Evolutionary conservation across 805 yeast species (phyloP), one percentile per base, ranked within the genome.

Genomic region (Kluyveromyces siamensis): DNA sequence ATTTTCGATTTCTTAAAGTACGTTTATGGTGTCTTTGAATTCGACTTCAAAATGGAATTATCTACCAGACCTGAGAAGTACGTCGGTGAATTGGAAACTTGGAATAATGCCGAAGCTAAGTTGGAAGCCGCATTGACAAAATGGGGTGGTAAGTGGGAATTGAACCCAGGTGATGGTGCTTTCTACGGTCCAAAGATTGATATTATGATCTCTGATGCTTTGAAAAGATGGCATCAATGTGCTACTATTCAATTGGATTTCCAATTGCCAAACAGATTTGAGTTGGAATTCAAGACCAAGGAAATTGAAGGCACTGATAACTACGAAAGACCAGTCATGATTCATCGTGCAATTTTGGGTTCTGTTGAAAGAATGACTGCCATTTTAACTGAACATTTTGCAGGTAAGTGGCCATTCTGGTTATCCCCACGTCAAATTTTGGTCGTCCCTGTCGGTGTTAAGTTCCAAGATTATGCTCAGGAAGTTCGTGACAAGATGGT

Each of bases 371-470:
- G 99, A 78, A 90, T 93, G 98, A 87, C 96, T 54, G 99, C 97
- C 54, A 91, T 93, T 60, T 81, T 93, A 70, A 90, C 96, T 51
- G 99, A 93, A 72, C 99, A 93, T 74, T 93, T 77, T 72, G 96
- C 90, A 66, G 99, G 99, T 63, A 93, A 89, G 69, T 93, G 99
- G 99, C 99, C 99, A 64, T 87, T 93, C 79, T 93, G 99, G 99
- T 77, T 93, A 66, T 90, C 98, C n/a, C 99, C 99, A 63, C 85
- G 99, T 75, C 99, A 93, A 74, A 79, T 91, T 50, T 75, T 91
- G 60, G 95, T 93, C 61, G 93, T 93, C 30, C 99, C 99, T 59
- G 97, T 93, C 60, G 97, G 96, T 64, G 95, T 86, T 55, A 88
- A 87, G 70, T 91, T 84, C 75, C 81, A 76, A 63, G 96, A 83